Evolutionary conservation across 1,284 basidiomycete species (phyloP).

Genomic region (Moniliella sp.): DNA sequence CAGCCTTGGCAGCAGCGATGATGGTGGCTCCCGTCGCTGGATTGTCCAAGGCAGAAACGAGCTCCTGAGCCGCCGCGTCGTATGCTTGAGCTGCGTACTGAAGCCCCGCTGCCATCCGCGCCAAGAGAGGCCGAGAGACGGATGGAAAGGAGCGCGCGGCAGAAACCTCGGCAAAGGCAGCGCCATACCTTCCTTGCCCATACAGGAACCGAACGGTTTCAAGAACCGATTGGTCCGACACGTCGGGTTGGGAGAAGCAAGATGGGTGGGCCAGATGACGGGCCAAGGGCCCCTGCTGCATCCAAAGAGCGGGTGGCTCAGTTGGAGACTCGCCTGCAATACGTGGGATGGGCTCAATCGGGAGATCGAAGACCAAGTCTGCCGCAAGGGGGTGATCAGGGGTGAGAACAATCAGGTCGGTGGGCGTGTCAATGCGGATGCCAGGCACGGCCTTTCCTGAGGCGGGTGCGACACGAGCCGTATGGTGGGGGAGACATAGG

Average conservation of each 20-base stretch:
- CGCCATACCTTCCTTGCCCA: slow-evolving; percentile 6
- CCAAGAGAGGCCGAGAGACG: no score
- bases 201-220: slow-evolving; percentile 5
- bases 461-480: slow-evolving; percentile 17
- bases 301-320: not conserved
- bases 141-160: slow-evolving; percentile 10
- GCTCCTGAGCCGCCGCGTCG: no score
- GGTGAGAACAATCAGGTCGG: slow-evolving; percentile 20
- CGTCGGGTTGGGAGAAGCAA: no score
- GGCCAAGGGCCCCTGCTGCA: not conserved
- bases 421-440: slow-evolving; percentile 25
- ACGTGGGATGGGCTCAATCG: no score
- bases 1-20: no score
- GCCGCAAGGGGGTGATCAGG: slow-evolving; percentile 3
- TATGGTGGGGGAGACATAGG: slow-evolving; percentile 20
- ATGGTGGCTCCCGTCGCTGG: no score
- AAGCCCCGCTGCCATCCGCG: no score
- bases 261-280: no score
- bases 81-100: no score
- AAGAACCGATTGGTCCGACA: slow-evolving; percentile 3
- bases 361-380: no score
- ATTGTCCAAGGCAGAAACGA: no score
- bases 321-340: not conserved
- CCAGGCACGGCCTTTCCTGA: slow-evolving; percentile 14
- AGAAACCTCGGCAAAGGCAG: slow-evolving; percentile 10